Evolutionary conservation across 257 asterid genomes (phyloP), one percentile per base, ranked within the genome.

Genomic region (Petunia secreta): DNA sequence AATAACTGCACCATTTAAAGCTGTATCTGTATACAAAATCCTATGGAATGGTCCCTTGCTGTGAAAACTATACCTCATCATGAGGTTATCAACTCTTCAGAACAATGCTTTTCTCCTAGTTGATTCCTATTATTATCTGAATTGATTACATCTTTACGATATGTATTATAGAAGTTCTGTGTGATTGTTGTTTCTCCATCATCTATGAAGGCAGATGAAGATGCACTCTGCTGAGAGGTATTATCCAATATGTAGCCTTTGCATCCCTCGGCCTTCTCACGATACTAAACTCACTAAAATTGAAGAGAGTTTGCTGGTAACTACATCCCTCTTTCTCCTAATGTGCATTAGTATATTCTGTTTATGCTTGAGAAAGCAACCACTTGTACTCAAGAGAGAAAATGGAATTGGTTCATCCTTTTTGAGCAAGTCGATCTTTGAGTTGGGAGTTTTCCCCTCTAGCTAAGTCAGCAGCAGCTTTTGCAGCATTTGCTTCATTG

Each of bases 401-500:
- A 90, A 79, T 81, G 64, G 90, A 34, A 91, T 4, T 0, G 90
- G 85, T 46, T 94, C 97, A 25, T 94, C 95, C 83, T 25, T 25
- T 25, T 25, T 25, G 25, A 25, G 25, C 25, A 25, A 25, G 25
- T 25, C 25, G 25, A 25, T 25, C 25, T 25, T 25, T 25, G 25
- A 25, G 25, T 25, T 25, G 25, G 25, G 25, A 25, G 25, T 25
- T 25, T 25, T 25, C 25, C 25, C 25, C 25, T 25, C 25, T 25
- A 25, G 25, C 25, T 25, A 25, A 25, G 25, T 25, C 25, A 25
- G 25, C 25, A 25, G 25, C 25, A 25, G 25, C 92, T 78, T 91
- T 94, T 1, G 96, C 96, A 2, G 94, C 97, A 43, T 90, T 91
- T 0, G 97, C 89, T 79, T 92, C 98, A 79, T 68, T 90, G 10